Evolutionary conservation across 768 basidiomycete species (phyloP).

Genomic region (Kwoniella botswanensis): DNA sequence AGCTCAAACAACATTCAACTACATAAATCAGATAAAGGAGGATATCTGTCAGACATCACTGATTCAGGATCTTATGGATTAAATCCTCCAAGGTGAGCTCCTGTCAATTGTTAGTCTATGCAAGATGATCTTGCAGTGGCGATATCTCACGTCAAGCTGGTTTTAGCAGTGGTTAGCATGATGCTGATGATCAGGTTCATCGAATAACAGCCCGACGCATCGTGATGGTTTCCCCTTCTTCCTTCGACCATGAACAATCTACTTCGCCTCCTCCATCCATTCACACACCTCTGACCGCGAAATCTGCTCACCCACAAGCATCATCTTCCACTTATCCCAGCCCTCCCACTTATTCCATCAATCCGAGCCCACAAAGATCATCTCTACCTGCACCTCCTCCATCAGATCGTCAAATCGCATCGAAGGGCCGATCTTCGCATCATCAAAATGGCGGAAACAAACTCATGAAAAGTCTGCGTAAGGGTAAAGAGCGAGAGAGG

Average conservation of each 20-base stretch:
- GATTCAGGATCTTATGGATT: background rate
- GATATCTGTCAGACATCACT: background rate
- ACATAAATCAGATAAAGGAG: background rate
- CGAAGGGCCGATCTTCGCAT: constrained; percentile 24
- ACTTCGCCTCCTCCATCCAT: background rate
- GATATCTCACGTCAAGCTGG: background rate
- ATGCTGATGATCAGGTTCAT: background rate
- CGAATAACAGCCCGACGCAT: background rate
- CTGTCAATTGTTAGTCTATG: background rate
- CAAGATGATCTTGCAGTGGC: constrained; percentile 1
- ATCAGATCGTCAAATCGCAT: constrained; percentile 27
- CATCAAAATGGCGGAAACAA: constrained; percentile 18
- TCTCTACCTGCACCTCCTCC: constrained; percentile 38
- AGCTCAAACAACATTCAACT: constrained; percentile 12
- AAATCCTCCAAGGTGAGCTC: background rate
- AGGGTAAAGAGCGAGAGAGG: constrained; percentile 30
- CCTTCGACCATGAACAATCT: constrained; percentile 3
- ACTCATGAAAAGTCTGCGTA: constrained; percentile 30
- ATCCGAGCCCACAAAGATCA: constrained; percentile 4
- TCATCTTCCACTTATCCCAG: constrained; percentile 18
- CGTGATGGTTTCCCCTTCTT: constrained; percentile 13
- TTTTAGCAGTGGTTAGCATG: background rate
- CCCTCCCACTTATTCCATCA: background rate
- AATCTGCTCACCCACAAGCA: constrained; percentile 3
- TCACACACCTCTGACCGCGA: constrained; percentile 9